A percentile compares a stretch with the other conserved stretches of the same genome.
These are phyloP conservation scores for Diplogelasinospora grovesii DNA, from an alignment of 495 filamentous ascomycete genomes.

Conservation along the genomic window DNA sequence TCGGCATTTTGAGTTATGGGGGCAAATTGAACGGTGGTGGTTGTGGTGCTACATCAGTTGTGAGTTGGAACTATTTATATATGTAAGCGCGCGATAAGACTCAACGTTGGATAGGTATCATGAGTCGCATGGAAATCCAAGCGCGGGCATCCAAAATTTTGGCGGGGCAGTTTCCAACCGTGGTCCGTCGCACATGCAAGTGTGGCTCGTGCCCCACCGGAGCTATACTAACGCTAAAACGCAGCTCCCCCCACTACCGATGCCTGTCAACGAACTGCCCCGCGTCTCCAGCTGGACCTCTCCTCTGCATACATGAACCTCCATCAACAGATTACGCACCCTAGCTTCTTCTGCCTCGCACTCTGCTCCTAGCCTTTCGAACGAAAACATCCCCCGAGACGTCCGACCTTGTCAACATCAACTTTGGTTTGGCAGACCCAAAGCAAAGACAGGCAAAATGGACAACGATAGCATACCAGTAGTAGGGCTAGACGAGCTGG, in stretches of 20 bases:
- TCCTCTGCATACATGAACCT: conserved; percentile 11
- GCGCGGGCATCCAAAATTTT: conserved; percentile 3
- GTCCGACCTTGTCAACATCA: no score
- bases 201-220: conserved; percentile 4
- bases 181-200: no score
- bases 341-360: no score
- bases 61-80: no score
- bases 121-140: no score
- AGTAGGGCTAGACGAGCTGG: conserved; percentile 41
- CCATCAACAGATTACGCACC: no score
- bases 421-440: no score
- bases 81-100: background rate
- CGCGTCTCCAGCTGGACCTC: conserved; percentile 6
- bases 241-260: background rate
- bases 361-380: no score
- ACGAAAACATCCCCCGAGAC: no score
- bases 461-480: conserved; percentile 35
- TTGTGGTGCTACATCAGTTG: conserved; percentile 1
- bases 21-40: background rate
- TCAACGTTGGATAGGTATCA: background rate
- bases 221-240: background rate
- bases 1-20: conserved; percentile 15
- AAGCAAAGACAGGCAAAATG: no score
- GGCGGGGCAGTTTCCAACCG: conserved; percentile 11
- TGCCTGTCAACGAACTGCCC: background rate